Conservation (phyloP, 2,329 filamentous ascomycete species). For the Coleophoma eucalyptorum region DNA sequence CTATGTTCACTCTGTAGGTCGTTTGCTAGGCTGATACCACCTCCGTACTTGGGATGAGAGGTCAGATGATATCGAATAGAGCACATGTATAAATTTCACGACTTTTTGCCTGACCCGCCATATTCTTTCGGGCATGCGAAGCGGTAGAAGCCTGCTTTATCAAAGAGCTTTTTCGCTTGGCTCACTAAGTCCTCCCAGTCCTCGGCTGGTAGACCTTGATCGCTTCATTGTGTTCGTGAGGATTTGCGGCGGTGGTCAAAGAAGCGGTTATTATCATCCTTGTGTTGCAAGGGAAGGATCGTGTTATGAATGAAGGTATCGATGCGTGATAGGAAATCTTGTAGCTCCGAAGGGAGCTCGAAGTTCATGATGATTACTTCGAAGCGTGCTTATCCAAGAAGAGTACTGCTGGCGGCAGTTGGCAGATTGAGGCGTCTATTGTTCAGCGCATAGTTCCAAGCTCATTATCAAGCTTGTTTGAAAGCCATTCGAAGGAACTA, state of each 20-base stretch:
- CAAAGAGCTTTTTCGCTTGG: conserved; percentile 43
- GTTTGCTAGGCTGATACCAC: conserved; percentile 55
- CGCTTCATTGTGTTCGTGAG: conserved; percentile 51
- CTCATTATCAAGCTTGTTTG: too few species aligned
- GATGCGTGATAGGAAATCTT: conserved; percentile 39
- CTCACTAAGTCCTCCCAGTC: conserved; percentile 53
- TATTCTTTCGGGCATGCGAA: conserved; percentile 50
- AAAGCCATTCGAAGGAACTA: too few species aligned
- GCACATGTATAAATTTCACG: conserved; percentile 57
- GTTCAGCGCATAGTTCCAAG: too few species aligned
- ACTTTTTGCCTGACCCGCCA: conserved; percentile 40
- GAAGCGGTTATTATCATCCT: conserved; percentile 58
- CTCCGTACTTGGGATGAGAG: conserved; percentile 27
- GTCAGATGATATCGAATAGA: conserved; percentile 56
- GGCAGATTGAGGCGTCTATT: too few species aligned
- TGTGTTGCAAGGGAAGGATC: conserved; percentile 49
- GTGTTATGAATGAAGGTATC: conserved; percentile 49
- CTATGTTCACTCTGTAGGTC: conserved; percentile 60
- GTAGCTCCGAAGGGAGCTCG: conserved; percentile 45
- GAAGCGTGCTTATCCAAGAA: too few species aligned
- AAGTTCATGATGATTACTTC: conserved; percentile 42
- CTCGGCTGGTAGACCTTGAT: conserved; percentile 41
- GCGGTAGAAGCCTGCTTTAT: conserved; percentile 56
- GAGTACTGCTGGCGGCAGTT: too few species aligned
- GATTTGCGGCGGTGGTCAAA: conserved; percentile 61